These are phyloP conservation scores for Berkeleyomyces basicola DNA, from an alignment of 2,329 filamentous ascomycete genomes.

Conservation along the genomic window DNA sequence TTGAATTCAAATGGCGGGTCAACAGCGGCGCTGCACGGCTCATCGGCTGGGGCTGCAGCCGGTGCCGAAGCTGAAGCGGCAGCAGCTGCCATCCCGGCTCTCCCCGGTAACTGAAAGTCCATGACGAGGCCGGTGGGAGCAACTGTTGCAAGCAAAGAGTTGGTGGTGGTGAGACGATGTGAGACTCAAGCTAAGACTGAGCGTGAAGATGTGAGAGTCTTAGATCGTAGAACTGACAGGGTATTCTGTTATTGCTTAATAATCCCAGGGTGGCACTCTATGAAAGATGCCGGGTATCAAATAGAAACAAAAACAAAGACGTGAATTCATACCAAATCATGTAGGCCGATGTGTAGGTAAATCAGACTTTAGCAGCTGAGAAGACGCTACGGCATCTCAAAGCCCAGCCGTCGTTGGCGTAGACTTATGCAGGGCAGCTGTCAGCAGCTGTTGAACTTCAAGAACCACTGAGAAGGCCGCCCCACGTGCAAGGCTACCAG, in stretches of 20 bases:
- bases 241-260: background rate
- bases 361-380: background rate
- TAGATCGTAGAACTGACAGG: background rate
- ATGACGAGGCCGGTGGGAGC: background rate
- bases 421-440: background rate
- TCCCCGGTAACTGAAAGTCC: constrained; percentile 1
- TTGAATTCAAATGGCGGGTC: constrained; percentile 27
- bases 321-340: background rate
- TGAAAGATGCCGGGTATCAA: background rate
- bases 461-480: background rate
- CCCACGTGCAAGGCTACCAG: background rate
- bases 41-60: constrained; percentile 10
- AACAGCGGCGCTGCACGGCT: constrained; percentile 19
- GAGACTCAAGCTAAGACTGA: background rate
- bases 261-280: background rate
- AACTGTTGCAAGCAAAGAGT: background rate
- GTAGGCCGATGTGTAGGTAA: too few relatives aligned
- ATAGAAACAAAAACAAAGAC: background rate
- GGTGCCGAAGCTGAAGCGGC: background rate
- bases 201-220: background rate
- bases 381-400: background rate
- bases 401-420: background rate
- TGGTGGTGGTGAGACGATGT: background rate
- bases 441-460: background rate
- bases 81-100: background rate